Percentiles rank a stretch among this genome's conserved stretches.
phyloP scores from a whole-genome alignment of 306 rosid genomes.

The Mimosa pudica region DNA sequence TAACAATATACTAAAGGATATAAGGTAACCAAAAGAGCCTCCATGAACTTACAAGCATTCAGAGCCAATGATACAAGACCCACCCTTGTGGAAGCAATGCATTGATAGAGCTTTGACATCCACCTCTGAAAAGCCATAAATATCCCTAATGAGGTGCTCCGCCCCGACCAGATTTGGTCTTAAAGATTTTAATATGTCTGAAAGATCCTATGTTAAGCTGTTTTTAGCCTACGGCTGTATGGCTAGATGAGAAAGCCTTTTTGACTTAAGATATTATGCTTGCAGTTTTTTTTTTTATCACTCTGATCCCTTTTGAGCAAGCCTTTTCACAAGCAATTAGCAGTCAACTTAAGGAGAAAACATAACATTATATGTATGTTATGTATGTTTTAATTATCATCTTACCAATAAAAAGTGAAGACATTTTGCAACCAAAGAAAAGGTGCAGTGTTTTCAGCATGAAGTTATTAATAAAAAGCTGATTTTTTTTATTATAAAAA shows the following conservation, averaged over 20 bases:
- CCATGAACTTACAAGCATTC: constrained; percentile 66
- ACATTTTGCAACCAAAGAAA: neutral
- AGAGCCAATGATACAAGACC: constrained; percentile 45
- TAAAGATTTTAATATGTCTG: constrained; percentile 68
- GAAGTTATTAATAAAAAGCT: neutral
- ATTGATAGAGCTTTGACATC: constrained; percentile 35
- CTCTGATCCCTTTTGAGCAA: neutral
- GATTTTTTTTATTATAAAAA: neutral
- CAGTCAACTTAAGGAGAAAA: constrained; percentile 4
- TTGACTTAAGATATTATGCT: constrained; percentile 18
- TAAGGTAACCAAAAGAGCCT: constrained; percentile 17
- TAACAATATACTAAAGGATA: constrained; percentile 10
- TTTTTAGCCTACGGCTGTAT: constrained; percentile 11
- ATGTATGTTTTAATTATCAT: neutral
- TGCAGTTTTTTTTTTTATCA: neutral
- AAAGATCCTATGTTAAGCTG: constrained; percentile 51
- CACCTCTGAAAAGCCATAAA: constrained; percentile 64
- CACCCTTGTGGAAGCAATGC: constrained; percentile 43
- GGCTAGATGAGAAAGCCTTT: constrained; percentile 3
- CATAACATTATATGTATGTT: neutral
- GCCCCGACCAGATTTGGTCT: constrained; percentile 59
- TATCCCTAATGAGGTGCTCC: constrained; percentile 45
- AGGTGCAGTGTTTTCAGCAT: neutral
- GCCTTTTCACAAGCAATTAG: neutral
- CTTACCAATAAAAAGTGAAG: neutral